Percentiles rank a stretch among this genome's conserved stretches.
These are phyloP conservation scores for Creolimax fragrantissima DNA, from an alignment of 78 protist species.

Conservation along the genomic window DNA sequence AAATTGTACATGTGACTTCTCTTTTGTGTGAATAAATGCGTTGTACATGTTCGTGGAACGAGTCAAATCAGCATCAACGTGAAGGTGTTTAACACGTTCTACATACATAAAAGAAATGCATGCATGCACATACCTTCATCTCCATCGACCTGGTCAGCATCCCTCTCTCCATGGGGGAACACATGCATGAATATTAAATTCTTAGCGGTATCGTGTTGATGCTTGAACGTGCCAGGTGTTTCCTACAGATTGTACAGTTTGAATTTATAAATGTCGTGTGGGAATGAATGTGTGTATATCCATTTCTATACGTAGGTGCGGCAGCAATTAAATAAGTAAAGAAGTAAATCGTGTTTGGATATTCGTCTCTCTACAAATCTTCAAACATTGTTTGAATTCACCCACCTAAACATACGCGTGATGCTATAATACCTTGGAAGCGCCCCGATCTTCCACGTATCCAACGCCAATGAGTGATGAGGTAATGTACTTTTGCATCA, in stretches of 20 bases:
- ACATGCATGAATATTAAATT: constrained; percentile 13
- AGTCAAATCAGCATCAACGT: too few species aligned
- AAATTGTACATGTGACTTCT: too few species aligned
- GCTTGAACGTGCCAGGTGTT: constrained; percentile 6
- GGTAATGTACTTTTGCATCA: background rate
- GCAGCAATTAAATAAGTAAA: too few species aligned
- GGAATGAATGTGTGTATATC: background rate
- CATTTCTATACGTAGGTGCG: too few species aligned
- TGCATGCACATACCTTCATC: background rate
- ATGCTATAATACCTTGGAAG: background rate
- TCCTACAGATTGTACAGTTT: background rate
- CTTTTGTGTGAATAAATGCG: too few species aligned
- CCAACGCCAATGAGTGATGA: background rate
- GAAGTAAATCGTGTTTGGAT: too few species aligned
- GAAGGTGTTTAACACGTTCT: too few species aligned
- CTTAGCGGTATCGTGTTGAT: constrained; percentile 6
- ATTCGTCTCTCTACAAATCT: too few species aligned
- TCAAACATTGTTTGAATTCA: too few species aligned
- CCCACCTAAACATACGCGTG: too few species aligned
- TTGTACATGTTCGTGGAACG: too few species aligned
- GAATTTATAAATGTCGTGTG: background rate
- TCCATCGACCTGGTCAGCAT: background rate
- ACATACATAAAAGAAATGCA: too few species aligned
- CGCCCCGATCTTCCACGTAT: background rate
- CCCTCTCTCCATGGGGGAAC: background rate